A percentile compares a stretch with the other conserved stretches of the same genome.
phyloP scores from a whole-genome alignment of 176 grass and related monocot genomes.

The Hyparrhenia diplandra region DNA sequence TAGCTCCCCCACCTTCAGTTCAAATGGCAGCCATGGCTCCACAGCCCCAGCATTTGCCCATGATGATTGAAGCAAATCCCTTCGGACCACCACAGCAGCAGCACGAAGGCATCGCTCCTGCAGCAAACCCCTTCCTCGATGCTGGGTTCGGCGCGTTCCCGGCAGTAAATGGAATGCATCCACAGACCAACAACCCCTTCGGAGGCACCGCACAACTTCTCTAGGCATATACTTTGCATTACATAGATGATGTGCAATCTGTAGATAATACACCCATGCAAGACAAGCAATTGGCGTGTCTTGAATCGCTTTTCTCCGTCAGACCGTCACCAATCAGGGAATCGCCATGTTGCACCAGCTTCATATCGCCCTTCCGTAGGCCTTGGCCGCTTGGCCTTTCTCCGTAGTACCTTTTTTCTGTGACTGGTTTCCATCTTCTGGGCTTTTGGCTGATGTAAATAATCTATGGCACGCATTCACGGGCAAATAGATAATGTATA shows the following conservation, averaged over 20 bases:
- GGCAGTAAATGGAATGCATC: slow-evolving; percentile 30
- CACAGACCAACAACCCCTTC: slow-evolving; percentile 52
- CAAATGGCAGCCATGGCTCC: slow-evolving; percentile 64
- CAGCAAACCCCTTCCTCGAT: slow-evolving; percentile 68
- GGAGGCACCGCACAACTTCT: slow-evolving; percentile 43
- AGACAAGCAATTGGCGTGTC: not conserved
- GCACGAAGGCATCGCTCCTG: slow-evolving; percentile 14
- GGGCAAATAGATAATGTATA: not conserved
- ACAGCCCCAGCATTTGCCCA: slow-evolving; percentile 54
- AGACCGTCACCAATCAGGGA: not conserved
- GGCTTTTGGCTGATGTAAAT: not conserved
- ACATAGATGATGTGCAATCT: not conserved
- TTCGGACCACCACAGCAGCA: slow-evolving; percentile 36
- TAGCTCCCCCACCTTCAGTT: slow-evolving; percentile 61
- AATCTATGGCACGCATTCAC: no score
- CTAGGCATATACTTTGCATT: slow-evolving; percentile 19
- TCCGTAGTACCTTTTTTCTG: no score
- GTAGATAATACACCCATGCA: slow-evolving; percentile 11
- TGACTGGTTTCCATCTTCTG: no score
- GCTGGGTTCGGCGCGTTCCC: slow-evolving; percentile 53
- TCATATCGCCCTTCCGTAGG: slow-evolving; percentile 8
- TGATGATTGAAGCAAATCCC: slow-evolving; percentile 60
- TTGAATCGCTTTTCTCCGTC: slow-evolving; percentile 4
- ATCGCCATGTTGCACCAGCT: not conserved
- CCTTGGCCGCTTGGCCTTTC: slow-evolving; percentile 25